These are phyloP conservation scores for Uronychia setigera DNA, from an alignment of 73 alveolate genomes.

Conservation along the genomic window DNA sequence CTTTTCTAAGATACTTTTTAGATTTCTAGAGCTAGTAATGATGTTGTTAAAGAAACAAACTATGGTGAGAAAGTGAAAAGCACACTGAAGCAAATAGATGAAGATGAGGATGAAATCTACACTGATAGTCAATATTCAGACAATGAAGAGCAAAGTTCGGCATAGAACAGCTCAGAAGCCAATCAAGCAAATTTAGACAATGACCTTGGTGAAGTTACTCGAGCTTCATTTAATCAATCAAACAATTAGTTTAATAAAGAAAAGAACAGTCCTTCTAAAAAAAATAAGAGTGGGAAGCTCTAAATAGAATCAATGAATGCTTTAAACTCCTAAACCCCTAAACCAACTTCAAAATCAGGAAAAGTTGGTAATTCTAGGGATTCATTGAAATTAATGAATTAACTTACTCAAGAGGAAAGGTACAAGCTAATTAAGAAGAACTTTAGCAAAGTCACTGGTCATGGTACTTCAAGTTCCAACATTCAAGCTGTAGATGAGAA, in stretches of 20 bases:
- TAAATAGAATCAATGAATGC: too few relatives aligned
- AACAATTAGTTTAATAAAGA: too few relatives aligned
- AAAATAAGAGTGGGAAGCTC: background rate
- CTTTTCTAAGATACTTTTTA: background rate
- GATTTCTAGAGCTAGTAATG: background rate
- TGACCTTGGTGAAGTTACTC: too few relatives aligned
- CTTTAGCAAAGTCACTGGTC: background rate
- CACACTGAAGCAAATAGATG: constrained; percentile 3
- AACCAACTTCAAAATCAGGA: background rate
- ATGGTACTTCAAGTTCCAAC: background rate
- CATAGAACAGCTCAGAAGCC: background rate
- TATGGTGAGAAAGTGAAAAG: background rate
- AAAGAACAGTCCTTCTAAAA: background rate
- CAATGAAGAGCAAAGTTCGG: background rate
- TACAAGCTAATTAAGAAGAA: background rate
- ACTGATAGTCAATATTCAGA: constrained; percentile 6
- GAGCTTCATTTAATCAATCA: too few relatives aligned
- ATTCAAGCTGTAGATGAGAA: background rate
- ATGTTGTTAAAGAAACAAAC: background rate
- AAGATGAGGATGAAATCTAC: constrained; percentile 7
- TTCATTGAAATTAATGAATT: background rate
- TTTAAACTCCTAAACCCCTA: background rate
- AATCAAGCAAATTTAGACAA: background rate
- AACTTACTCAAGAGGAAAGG: background rate
- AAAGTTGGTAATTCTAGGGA: too few relatives aligned